Conservation (phyloP, 257 asterid genomes). For the Nicotiana sylvestris region DNA sequence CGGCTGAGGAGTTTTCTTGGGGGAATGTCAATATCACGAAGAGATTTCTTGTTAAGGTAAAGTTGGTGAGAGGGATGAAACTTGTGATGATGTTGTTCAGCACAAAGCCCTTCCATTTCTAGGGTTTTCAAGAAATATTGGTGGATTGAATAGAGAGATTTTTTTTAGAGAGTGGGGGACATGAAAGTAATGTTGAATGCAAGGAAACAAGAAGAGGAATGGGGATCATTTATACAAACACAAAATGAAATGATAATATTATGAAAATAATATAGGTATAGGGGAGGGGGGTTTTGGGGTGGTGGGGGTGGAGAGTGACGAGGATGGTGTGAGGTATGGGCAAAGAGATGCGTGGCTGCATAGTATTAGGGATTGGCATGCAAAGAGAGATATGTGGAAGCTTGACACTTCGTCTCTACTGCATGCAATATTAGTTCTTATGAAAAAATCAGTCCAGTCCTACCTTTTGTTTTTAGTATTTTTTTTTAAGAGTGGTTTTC, state of each 20-base stretch:
- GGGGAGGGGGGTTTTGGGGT: not conserved
- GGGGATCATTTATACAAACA: not conserved
- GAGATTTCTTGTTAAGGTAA: conserved; percentile 53
- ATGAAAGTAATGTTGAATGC: not conserved
- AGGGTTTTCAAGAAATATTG: not conserved
- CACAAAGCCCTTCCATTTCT: conserved; percentile 50
- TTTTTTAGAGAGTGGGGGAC: not conserved
- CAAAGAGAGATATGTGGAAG: conserved; percentile 68
- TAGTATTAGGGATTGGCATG: conserved; percentile 60
- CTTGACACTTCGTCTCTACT: conserved; percentile 31
- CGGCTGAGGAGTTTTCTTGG: conserved; percentile 68
- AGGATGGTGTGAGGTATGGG: conserved; percentile 77
- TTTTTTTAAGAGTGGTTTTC: not conserved
- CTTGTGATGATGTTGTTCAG: conserved; percentile 40
- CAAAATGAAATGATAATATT: not conserved
- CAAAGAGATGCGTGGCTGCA: conserved; percentile 74
- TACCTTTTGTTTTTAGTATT: not conserved
- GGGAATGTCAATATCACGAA: conserved; percentile 76
- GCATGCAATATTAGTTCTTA: conserved; percentile 44
- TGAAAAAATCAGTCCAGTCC: not conserved
- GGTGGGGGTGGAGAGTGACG: conserved; percentile 28
- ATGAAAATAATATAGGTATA: not conserved
- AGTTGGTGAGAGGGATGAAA: conserved; percentile 71
- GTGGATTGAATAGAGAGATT: not conserved
- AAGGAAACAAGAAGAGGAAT: not conserved